These are phyloP conservation scores for Coemansia sp. DNA, from an alignment of 192 early-diverging fungal genomes.

Conservation along the genomic window DNA sequence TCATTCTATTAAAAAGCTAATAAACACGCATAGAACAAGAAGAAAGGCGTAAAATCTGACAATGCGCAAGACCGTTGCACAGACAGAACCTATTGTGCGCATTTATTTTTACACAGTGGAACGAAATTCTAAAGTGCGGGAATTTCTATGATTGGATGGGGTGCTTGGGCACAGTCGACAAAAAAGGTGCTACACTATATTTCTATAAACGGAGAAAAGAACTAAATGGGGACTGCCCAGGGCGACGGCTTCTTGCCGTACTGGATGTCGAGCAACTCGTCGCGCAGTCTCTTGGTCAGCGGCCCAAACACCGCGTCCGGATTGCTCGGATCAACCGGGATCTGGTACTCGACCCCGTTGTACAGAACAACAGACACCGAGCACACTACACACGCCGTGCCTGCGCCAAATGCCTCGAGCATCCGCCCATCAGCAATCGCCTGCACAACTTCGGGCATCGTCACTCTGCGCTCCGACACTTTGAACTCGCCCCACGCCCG, in stretches of 20 bases:
- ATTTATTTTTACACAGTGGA: too few species aligned
- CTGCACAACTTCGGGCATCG: constrained; percentile 77
- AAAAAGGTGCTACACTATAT: too few species aligned
- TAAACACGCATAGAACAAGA: not conserved
- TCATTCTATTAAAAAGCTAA: constrained; percentile 6
- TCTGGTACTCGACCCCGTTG: constrained; percentile 65
- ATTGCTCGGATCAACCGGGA: constrained; percentile 92
- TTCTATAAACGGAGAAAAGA: too few species aligned
- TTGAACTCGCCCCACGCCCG: constrained; percentile 86
- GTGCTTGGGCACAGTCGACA: too few species aligned
- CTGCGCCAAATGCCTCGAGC: constrained; percentile 95
- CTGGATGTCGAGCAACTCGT: constrained; percentile 91
- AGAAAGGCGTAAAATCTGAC: not conserved
- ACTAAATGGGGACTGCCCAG: constrained; percentile 8
- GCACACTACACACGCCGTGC: constrained; percentile 94
- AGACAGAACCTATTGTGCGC: too few species aligned
- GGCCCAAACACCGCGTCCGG: constrained; percentile 81
- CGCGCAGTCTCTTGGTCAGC: constrained; percentile 77
- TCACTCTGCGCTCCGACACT: constrained; percentile 82
- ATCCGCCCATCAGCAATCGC: constrained; percentile 76
- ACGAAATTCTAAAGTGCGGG: too few species aligned
- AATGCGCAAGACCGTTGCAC: not conserved
- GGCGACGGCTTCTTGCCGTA: constrained; percentile 72
- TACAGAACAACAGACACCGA: constrained; percentile 87
- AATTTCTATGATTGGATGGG: too few species aligned